These are phyloP conservation scores for Cladosporium sp. DNA, from an alignment of 2,329 filamentous ascomycete genomes.

Conservation along the genomic window DNA sequence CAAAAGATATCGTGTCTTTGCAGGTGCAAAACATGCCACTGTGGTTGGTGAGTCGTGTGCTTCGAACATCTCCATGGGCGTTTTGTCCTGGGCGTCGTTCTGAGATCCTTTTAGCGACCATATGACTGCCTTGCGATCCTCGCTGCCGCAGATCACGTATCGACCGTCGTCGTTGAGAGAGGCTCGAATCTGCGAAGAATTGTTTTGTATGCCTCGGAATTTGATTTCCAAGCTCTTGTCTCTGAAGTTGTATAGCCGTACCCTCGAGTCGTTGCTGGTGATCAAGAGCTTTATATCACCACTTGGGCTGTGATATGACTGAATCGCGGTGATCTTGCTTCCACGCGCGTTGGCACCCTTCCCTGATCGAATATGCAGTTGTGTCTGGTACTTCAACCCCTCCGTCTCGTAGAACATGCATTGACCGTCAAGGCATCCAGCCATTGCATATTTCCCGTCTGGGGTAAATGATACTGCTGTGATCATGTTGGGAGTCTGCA, in stretches of 20 bases:
- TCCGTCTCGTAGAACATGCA: constrained; percentile 93
- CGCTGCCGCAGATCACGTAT: constrained; percentile 88
- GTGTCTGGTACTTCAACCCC: constrained; percentile 74
- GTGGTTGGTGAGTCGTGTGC: constrained; percentile 87
- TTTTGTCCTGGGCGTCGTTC: constrained; percentile 68
- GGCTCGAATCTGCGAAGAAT: constrained; percentile 84
- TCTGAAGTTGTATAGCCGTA: constrained; percentile 82
- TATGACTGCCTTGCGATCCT: constrained; percentile 84
- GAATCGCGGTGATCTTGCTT: constrained; percentile 94
- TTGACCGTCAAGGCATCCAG: constrained; percentile 77
- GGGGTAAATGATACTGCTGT: constrained; percentile 92
- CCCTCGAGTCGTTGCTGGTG: constrained; percentile 89
- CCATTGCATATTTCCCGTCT: constrained; percentile 84
- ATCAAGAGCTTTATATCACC: constrained; percentile 79
- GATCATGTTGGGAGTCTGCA: constrained; percentile 76
- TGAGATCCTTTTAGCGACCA: constrained; percentile 67
- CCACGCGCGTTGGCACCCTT: constrained; percentile 91
- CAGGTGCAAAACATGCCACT: constrained; percentile 79
- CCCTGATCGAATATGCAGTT: constrained; percentile 89
- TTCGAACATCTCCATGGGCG: constrained; percentile 83
- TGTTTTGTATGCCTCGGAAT: constrained; percentile 86
- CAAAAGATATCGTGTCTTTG: constrained; percentile 70
- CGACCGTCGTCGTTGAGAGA: constrained; percentile 80
- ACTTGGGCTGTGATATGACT: constrained; percentile 60
- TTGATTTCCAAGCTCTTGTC: constrained; percentile 85